These are phyloP conservation scores for Colletotrichum magnum DNA, from an alignment of 2,329 filamentous ascomycete genomes.

Conservation along the genomic window DNA sequence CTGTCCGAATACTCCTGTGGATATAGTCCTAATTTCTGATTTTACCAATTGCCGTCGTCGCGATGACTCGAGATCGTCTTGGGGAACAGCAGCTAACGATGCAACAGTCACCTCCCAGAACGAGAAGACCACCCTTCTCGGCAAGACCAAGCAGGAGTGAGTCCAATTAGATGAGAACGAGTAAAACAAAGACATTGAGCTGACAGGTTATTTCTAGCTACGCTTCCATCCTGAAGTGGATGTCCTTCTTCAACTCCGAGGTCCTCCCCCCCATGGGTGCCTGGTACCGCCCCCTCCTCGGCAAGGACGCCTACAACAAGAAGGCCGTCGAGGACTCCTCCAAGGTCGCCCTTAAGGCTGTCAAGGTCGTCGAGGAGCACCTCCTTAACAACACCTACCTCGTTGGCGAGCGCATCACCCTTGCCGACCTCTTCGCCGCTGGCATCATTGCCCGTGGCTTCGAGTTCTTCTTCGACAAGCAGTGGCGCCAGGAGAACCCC, in stretches of 20 bases:
- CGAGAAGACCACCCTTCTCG: constrained; percentile 99
- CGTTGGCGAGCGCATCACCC: constrained; percentile 96
- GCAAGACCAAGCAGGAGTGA: constrained; percentile 99
- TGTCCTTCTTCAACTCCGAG: constrained; percentile 96
- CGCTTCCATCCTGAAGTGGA: constrained; percentile 97
- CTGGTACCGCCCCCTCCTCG: constrained; percentile 91
- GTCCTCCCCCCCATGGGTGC: constrained; percentile 79
- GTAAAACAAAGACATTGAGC: constrained; percentile 33
- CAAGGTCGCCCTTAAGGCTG: constrained; percentile 77
- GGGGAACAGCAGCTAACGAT: constrained; percentile 48
- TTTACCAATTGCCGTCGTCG: constrained; percentile 47
- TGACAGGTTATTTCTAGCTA: constrained; percentile 66
- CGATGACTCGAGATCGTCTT: constrained; percentile 40
- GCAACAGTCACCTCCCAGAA: constrained; percentile 94
- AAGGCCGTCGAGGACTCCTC: constrained; percentile 88
- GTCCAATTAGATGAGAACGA: constrained; percentile 45
- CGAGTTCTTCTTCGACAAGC: constrained; percentile 93
- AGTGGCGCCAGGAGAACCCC: constrained; percentile 87
- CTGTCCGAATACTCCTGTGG: constrained; percentile 92
- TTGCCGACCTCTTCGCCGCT: constrained; percentile 91
- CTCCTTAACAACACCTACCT: constrained; percentile 95
- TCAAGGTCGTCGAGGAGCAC: constrained; percentile 86
- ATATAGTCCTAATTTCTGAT: constrained; percentile 89
- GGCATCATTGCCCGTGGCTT: constrained; percentile 88
- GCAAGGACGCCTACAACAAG: constrained; percentile 94